Evolutionary conservation across 345 rosid genomes (phyloP), one percentile per base, ranked within the genome.

Genomic region (Camelina sativa): DNA sequence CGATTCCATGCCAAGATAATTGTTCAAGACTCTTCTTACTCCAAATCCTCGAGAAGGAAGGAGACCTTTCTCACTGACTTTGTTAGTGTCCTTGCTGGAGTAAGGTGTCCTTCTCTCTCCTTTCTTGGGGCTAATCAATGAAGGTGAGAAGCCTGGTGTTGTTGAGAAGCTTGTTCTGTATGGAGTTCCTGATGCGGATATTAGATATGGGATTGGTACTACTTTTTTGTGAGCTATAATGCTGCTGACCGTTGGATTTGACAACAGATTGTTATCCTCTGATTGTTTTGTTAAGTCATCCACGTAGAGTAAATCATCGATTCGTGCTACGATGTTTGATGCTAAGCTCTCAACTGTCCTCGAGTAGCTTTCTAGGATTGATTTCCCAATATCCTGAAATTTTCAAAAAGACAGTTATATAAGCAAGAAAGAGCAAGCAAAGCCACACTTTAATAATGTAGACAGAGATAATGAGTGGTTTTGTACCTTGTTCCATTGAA

Each of bases 281-380:
- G 97, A 83, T 59, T 89, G 87, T 75, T 87, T 95, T 7, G 89
- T 92, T 76, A 92, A 66, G 80, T 95, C 96, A 19, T 95, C 97
- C 12, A 95, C 99, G 35, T 95, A 92, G 65, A 90, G 82, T 78
- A 95, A 74, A 74, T 95, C 99, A 40, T 92, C 98, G 8, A 95
- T 92, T 2, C 99, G 78, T 4, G 98, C 98, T 38, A 89, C 79
- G 7, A 92, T 89, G 79, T 87, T 95, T 72, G 84, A 95, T 44
- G 98, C 97, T 74, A 92, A 73, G 76, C 98, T 87, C 86, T 95
- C 99, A 41, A 95, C 44, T 16, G 91, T 94, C 65, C 99, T 89
- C 2, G 99, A 92, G 80, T 95, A 95, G 89, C 99, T 87, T 82
- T 95, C 99, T 9, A 95, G 71, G 65, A 95, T 89, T 47, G 99